These are phyloP conservation scores for Kockovaella imperatae DNA, from an alignment of 768 basidiomycete genomes.

Conservation along the genomic window DNA sequence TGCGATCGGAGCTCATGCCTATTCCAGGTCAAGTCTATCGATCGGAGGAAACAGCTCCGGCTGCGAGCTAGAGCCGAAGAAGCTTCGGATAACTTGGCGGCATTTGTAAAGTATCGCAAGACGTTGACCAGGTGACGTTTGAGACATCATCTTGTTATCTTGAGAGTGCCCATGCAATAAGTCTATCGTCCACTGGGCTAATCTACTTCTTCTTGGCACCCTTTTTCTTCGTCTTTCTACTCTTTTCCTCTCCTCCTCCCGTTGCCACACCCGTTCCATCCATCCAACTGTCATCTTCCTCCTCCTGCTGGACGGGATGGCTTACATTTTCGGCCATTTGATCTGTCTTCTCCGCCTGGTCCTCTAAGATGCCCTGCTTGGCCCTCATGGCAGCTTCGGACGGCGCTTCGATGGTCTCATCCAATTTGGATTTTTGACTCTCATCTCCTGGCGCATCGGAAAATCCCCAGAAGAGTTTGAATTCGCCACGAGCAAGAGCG, in stretches of 20 bases:
- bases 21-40: slow-evolving; percentile 45
- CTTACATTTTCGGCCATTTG: neutral
- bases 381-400: slow-evolving; percentile 31
- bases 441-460: slow-evolving; percentile 50
- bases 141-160: no score
- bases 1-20: neutral
- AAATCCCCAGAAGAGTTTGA: slow-evolving; percentile 65
- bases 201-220: slow-evolving; percentile 21
- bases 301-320: slow-evolving; percentile 1
- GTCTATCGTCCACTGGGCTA: no score
- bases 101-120: slow-evolving; percentile 48
- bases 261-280: slow-evolving; percentile 7
- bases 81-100: slow-evolving; percentile 46
- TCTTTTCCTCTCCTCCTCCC: slow-evolving; percentile 8
- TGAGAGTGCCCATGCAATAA: no score
- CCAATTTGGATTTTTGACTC: slow-evolving; percentile 8
- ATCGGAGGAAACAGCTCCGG: slow-evolving; percentile 45
- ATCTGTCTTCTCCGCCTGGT: slow-evolving; percentile 8
- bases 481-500: slow-evolving; percentile 59
- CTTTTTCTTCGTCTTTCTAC: slow-evolving; percentile 19
- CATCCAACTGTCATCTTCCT: slow-evolving; percentile 41
- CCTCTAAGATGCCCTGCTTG: slow-evolving; percentile 3
- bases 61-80: slow-evolving; percentile 45
- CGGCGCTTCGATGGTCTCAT: slow-evolving; percentile 28
- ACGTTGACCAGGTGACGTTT: no score